Base-by-base conservation (phyloP, 208 protist genomes). In the Acanthamoeba healyi region DNA sequence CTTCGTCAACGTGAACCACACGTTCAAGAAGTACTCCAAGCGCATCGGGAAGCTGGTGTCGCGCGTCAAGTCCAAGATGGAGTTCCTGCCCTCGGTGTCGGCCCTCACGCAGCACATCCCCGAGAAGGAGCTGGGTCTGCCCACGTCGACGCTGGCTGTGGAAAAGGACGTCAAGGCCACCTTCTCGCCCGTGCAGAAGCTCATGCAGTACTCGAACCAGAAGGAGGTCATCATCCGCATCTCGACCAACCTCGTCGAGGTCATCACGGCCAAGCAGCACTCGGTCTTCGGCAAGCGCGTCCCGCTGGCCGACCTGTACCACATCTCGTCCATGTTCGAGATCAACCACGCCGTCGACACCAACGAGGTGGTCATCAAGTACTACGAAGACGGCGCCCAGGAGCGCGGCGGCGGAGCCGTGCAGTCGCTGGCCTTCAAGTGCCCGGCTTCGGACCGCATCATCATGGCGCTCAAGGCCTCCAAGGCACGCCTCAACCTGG, bases 361-460 rank as follows among this genome's bases (percentile, higher is more conserved):
- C 42, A 49, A 94, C 65, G 94, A 95, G n/a, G 94, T 96, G 17
- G 51, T 77, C 24, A 95, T 96, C 24, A 96, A 96, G 56, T 96
- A 95, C 32, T 56, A 96, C n/a, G 56, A 51, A 22, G 82, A 94
- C 26, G 87, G 56, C n/a, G 22, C n/a, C 2, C 56, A 61, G 24
- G n/a, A 22, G 63, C 63, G 63, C 29, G 63, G 12, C 29, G 24
- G 84, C 46, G 29, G 34, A 32, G 81, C 32, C 29, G 90, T 24
- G n/a, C 84, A 63, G 38, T 29, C 84, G 40, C 84, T 90, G 38
- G 40, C 84, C 22, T 90, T 90, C 40, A 90, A 90, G 56, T 90
- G 84, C 84, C 22, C 42, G 40, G 54, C 42, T 4, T 58, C 84
- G 38, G 54, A 90, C 54, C 84, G 84, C 49, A 90, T 90, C 56